Base-by-base conservation (phyloP, 2,329 filamentous ascomycete genomes). In the Xylaria multiplex region DNA sequence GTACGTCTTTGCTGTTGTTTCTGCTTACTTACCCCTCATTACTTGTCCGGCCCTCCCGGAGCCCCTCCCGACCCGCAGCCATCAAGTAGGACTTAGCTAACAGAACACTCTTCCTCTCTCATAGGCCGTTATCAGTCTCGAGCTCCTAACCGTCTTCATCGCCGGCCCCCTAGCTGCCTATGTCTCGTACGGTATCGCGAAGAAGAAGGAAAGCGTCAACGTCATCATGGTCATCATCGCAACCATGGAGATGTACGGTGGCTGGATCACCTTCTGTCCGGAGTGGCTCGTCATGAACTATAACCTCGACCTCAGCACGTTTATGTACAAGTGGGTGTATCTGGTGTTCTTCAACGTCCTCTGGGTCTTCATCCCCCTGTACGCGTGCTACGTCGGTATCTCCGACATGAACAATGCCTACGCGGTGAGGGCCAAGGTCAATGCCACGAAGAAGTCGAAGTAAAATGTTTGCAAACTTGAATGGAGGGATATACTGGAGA, bases 201-300 rank as follows among this genome's bases (percentile, higher is more conserved):
- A 81, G 77, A 81, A 81, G 70, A 83, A 87, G 69, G 80, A 82
- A 54, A 84, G 83, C 68, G 83, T 82, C 53, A 87, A 85, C 72
- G 82, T 90, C 69, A 83, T 86, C 81, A 90, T 91, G 83, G 83
- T 88, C 65, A 80, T 91, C 22, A 78, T 91, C 49, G 89, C 89
- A 30, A 90, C 88, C 3, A 87, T 84, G 62, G 89, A 91, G 81
- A 72, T 91, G 6, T 91, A 91, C 71, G 89, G 88, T 70, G 87
- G 88, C 19, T 91, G 88, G 79, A 90, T 91, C 86, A 91, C 89
- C 0, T 91, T 91, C 75, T 88, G 85, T 77, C 89, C 89, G 13
- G 89, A 91, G 78, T 91, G 89, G 89, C 79, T 91, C 13, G 86
- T 83, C 2, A 84, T 83, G 58, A 90, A 84, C 74, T 74, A 83